Conservation (phyloP, 1,139 yeast species). For the Candida sp. region DNA sequence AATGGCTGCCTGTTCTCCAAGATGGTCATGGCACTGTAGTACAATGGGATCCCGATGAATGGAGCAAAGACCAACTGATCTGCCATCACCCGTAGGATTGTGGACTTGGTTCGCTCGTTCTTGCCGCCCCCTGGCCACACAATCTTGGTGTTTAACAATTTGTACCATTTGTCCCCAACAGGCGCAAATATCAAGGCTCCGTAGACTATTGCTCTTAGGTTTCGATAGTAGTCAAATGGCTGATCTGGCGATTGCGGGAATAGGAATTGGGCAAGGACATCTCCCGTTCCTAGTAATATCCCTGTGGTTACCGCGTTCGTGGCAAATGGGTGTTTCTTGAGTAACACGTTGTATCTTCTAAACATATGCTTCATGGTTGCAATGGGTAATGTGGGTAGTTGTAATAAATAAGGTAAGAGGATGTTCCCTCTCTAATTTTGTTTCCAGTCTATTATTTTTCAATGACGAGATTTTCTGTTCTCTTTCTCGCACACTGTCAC, state of each 20-base stretch:
- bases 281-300: conserved; percentile 46
- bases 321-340: conserved; percentile 33
- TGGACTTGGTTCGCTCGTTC: conserved; percentile 17
- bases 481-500: background rate
- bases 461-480: background rate
- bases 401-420: too few species aligned
- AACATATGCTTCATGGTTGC: conserved; percentile 15
- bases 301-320: conserved; percentile 47
- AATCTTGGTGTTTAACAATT: conserved; percentile 25
- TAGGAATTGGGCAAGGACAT: conserved; percentile 39
- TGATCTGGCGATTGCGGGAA: conserved; percentile 21
- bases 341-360: conserved; percentile 31
- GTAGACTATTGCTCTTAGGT: conserved; percentile 36
- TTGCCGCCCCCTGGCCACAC: conserved; percentile 15
- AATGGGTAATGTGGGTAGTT: too few species aligned
- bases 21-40: conserved; percentile 68
- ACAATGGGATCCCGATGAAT: conserved; percentile 64
- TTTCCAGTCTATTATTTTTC: background rate
- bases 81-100: conserved; percentile 55
- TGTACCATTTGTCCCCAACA: conserved; percentile 46
- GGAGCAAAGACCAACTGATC: conserved; percentile 89
- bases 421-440: background rate
- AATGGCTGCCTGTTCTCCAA: conserved; percentile 51
- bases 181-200: conserved; percentile 49
- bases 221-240: conserved; percentile 33